Evolutionary conservation across 2,329 filamentous ascomycete genomes (phyloP).

Genomic region (Davidsoniella australis): DNA sequence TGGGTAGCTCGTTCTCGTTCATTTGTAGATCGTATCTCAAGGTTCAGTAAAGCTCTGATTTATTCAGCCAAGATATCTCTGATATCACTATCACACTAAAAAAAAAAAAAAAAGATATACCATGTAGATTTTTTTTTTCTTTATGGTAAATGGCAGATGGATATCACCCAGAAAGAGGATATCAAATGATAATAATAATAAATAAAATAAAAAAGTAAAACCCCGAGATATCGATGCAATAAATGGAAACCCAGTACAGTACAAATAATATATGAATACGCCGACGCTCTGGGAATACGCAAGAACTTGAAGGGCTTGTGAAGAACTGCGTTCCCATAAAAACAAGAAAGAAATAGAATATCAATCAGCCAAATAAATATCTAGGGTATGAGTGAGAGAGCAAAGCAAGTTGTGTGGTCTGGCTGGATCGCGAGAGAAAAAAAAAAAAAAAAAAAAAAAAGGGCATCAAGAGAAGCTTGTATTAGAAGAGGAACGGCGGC

Average conservation of each 20-base stretch:
- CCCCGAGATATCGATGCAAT: constrained; percentile 4
- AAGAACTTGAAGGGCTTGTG: too few relatives aligned
- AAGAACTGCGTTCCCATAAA: background rate
- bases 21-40: too few relatives aligned
- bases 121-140: background rate
- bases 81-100: too few relatives aligned
- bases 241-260: background rate
- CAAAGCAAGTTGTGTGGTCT: too few relatives aligned
- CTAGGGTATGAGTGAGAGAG: too few relatives aligned
- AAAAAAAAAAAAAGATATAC: too few relatives aligned
- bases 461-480: background rate
- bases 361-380: too few relatives aligned
- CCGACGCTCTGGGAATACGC: background rate
- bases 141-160: background rate
- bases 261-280: background rate
- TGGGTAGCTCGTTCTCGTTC: too few relatives aligned
- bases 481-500: background rate
- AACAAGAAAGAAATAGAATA: background rate
- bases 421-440: background rate
- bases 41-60: too few relatives aligned
- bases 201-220: background rate
- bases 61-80: too few relatives aligned
- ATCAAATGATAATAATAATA: constrained; percentile 1
- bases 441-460: background rate
- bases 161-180: background rate